phyloP scores from a whole-genome alignment of 192 early-diverging fungal genomes.

The Diversispora eburnea region DNA sequence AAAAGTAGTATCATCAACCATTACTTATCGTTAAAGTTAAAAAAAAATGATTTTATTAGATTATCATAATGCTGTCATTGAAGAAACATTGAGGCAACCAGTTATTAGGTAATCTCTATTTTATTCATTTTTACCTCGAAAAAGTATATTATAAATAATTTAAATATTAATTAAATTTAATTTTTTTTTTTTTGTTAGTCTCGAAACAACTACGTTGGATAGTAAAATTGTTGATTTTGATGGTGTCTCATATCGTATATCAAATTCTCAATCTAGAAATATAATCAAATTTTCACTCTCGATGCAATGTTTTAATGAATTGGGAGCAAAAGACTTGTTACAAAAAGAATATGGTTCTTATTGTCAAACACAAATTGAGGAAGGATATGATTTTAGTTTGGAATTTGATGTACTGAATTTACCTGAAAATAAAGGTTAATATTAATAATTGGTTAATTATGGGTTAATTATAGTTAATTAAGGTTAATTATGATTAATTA shows the following conservation, averaged over 20 bases:
- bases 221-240: slow-evolving; percentile 95
- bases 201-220: slow-evolving; percentile 60
- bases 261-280: slow-evolving; percentile 53
- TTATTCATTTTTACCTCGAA: neutral
- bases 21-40: no score
- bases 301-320: slow-evolving; percentile 82
- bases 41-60: slow-evolving; percentile 57
- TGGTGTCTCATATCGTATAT: slow-evolving; percentile 84
- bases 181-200: slow-evolving; percentile 31
- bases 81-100: slow-evolving; percentile 50
- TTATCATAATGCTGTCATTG: slow-evolving; percentile 59
- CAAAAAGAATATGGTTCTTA: slow-evolving; percentile 76
- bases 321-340: slow-evolving; percentile 84
- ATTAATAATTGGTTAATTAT: no score
- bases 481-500: no score
- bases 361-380: slow-evolving; percentile 53
- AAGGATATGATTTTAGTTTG: slow-evolving; percentile 78
- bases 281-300: slow-evolving; percentile 72
- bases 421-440: slow-evolving; percentile 56
- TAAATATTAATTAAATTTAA: neutral
- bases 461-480: no score
- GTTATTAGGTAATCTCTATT: slow-evolving; percentile 44
- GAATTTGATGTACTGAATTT: slow-evolving; percentile 76
- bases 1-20: no score
- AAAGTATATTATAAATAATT: neutral